Base-by-base conservation (phyloP, 1,284 basidiomycete genomes). In the Cutaneotrichosporon sp. region DNA sequence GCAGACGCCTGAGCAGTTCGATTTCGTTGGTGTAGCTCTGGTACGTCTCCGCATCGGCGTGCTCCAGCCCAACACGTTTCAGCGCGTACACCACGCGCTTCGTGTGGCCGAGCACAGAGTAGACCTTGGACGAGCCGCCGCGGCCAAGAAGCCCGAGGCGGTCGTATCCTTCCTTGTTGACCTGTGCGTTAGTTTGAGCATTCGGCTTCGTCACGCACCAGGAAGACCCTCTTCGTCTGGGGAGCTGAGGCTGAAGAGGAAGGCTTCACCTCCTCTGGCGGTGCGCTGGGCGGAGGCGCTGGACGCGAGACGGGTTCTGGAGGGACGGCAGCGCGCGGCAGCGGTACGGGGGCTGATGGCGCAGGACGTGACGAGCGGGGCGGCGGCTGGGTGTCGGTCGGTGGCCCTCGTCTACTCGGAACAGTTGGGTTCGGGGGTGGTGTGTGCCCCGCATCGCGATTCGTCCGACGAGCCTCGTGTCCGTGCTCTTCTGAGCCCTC, bases 21-120 rank as follows among this genome's bases (percentile, higher is more conserved):
- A 97, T 97, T 81, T 97, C 94, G 75, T 97, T 95, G 83, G 91
- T 89, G 77, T 95, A 97, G n/a, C 91, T 89, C 49, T 84, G 85
- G 80, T 94, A 89, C 13, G 92, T 91, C 66, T 95, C 92, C 1
- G 85, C 78, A 68, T 97, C 94, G 6, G 88, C 88, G 70, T 88
- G 88, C 72, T 95, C 91, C 16, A 97, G 82, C 18, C 87, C 85
- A 20, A 97, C 93, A 42, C 89, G 87, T 76, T 97, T 97, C 74
- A 97, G 84, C 13, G 94, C 94, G 71, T 85, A 92, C 45, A 95
- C 83, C 70, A 90, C 87, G 1, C 75, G 72, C 73, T 89, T 89
- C 54, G 83, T 81, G 25, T 84, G 82, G 71, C 86, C 89, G 73
- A 95, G 84, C 13, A 95, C 92, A 29, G 91, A 89, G 77, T 89